Conservation (phyloP, 371 early-diverging fungal species). For the Rhizopus arrhizus region DNA sequence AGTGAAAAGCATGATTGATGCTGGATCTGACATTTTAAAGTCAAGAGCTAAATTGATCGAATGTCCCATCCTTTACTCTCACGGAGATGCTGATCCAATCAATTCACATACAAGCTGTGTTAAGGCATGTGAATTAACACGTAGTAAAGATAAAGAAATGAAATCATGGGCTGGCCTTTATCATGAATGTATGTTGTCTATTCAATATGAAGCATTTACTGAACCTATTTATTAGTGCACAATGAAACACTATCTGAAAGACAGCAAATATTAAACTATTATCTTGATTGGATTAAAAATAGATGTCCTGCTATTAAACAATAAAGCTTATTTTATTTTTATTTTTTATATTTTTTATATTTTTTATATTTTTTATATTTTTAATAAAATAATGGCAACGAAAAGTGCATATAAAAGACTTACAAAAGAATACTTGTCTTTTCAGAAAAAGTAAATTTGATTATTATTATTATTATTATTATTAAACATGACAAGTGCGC, state of each 20-base stretch:
- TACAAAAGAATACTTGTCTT: conserved; percentile 87
- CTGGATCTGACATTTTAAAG: conserved; percentile 30
- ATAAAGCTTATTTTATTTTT: conserved; percentile 6
- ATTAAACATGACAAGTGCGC: conserved; percentile 45
- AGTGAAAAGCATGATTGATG: conserved; percentile 42
- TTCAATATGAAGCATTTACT: background rate
- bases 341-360: background rate
- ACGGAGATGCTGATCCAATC: conserved; percentile 54
- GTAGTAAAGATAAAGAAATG: conserved; percentile 50
- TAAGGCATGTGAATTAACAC: conserved; percentile 43
- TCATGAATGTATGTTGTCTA: conserved; percentile 52
- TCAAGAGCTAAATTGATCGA: conserved; percentile 25
- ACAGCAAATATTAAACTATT: conserved; percentile 50
- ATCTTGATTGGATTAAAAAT: conserved; percentile 56
- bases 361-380: conserved; percentile 3
- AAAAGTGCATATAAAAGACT: conserved; percentile 86
- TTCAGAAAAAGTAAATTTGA: conserved; percentile 59
- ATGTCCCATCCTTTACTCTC: conserved; percentile 48
- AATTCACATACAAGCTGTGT: conserved; percentile 41
- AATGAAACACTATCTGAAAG: conserved; percentile 50
- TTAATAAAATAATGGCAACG: conserved; percentile 74
- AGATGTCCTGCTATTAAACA: conserved; percentile 16
- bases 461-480: background rate
- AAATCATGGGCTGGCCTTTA: conserved; percentile 51
- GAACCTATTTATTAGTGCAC: conserved; percentile 38